phyloP scores from a whole-genome alignment of 2,329 filamentous ascomycete species.

The Truncatella angustata region DNA sequence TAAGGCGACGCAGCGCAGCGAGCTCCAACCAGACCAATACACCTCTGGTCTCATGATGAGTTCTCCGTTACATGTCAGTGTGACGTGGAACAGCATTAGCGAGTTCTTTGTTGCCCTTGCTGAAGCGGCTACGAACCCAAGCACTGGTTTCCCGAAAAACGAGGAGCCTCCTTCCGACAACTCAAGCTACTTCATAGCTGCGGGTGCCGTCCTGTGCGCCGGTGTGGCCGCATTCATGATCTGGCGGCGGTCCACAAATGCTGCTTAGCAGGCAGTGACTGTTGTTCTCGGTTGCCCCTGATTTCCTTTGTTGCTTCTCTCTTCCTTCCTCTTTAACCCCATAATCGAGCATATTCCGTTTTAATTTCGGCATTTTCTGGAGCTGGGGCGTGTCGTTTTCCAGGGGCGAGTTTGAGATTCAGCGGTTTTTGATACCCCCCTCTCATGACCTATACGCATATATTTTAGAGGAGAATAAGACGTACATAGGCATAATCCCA shows the following conservation, averaged over 20 bases:
- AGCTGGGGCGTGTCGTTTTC: neutral
- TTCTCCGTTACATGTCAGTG: conserved; percentile 88
- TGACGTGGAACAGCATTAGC: conserved; percentile 89
- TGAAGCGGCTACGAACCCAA: conserved; percentile 88
- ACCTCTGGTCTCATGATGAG: conserved; percentile 83
- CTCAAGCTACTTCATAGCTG: conserved; percentile 80
- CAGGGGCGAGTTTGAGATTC: neutral
- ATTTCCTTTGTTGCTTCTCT: neutral
- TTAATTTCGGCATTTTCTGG: conserved; percentile 7
- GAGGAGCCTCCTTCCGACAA: conserved; percentile 84
- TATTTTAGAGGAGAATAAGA: neutral
- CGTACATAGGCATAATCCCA: neutral
- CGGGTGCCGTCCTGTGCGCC: conserved; percentile 70
- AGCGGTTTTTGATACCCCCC: neutral
- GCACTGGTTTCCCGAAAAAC: conserved; percentile 81
- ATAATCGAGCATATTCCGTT: neutral
- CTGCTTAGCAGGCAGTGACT: conserved; percentile 18
- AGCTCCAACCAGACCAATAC: conserved; percentile 89
- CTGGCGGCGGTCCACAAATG: conserved; percentile 57
- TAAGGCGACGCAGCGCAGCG: conserved; percentile 92
- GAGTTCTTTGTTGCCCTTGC: conserved; percentile 92
- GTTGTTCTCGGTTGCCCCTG: neutral
- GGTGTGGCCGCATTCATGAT: conserved; percentile 64
- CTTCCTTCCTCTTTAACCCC: neutral
- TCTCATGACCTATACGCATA: neutral